phyloP scores from a whole-genome alignment of 2,329 filamentous ascomycete species.

The Trichoderma sp. region DNA sequence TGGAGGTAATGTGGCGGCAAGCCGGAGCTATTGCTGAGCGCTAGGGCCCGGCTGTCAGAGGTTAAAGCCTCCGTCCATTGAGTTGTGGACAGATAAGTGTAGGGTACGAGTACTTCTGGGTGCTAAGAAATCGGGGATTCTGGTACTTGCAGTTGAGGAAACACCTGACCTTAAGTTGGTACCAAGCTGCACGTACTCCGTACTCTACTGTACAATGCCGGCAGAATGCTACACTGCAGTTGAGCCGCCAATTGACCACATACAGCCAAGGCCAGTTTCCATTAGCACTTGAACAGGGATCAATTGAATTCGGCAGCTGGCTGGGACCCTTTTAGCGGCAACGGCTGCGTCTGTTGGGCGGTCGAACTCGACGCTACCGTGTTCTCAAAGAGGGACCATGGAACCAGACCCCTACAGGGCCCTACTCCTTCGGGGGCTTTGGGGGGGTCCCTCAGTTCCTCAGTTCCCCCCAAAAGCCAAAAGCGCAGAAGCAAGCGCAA shows the following conservation, averaged over 20 bases:
- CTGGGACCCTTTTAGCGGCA: background rate
- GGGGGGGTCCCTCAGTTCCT: background rate
- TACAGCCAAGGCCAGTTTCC: background rate
- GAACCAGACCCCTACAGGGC: background rate
- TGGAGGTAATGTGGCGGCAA: background rate
- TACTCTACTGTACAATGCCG: background rate
- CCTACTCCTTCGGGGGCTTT: background rate
- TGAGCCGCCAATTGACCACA: background rate
- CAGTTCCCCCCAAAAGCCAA: background rate
- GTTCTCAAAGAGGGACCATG: conserved; percentile 5
- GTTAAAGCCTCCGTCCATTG: background rate
- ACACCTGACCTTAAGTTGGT: background rate
- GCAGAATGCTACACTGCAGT: background rate
- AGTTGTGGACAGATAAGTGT: background rate
- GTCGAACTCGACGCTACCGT: conserved; percentile 1
- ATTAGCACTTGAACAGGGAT: background rate
- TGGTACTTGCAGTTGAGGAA: background rate
- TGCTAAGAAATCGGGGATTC: background rate
- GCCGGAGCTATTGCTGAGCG: background rate
- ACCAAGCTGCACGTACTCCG: background rate
- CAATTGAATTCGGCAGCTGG: background rate
- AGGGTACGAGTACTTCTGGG: background rate
- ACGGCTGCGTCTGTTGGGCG: background rate
- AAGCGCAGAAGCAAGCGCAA: background rate
- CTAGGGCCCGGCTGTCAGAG: background rate